A percentile compares a stretch with the other conserved stretches of the same genome.
Evolutionary conservation across 306 rosid species (phyloP).

Genomic region (Ormosia emarginata): DNA sequence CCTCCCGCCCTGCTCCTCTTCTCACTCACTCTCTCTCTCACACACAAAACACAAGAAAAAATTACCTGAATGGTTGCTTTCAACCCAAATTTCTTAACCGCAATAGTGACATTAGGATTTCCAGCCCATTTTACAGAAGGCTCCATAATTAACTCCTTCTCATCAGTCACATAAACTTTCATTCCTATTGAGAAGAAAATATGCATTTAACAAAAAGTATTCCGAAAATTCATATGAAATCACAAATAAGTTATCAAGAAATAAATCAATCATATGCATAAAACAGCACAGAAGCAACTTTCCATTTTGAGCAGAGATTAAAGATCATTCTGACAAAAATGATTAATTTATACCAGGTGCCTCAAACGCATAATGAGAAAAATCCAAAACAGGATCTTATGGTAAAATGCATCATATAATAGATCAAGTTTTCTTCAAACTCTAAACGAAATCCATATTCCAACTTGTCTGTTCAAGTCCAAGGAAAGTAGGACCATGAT

Average conservation of each 20-base stretch:
- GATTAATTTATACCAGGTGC: neutral
- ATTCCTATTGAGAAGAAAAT: conserved; percentile 50
- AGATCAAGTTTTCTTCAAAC: neutral
- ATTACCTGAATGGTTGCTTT: conserved; percentile 78
- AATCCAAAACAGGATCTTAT: neutral
- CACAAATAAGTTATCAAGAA: neutral
- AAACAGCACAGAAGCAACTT: neutral
- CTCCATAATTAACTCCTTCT: conserved; percentile 91
- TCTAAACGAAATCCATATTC: neutral
- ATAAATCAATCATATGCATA: neutral
- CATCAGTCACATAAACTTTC: conserved; percentile 83
- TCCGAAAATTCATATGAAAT: neutral
- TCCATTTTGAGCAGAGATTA: neutral
- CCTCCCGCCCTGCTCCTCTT: neutral
- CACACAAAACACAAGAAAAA: neutral
- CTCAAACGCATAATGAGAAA: neutral
- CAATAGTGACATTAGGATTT: conserved; percentile 72
- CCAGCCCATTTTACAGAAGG: conserved; percentile 84
- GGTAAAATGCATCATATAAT: neutral
- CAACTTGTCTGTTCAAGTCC: neutral
- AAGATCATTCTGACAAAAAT: neutral
- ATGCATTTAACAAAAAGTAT: neutral
- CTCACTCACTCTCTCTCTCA: neutral
- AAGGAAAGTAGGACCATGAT: neutral
- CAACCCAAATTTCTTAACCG: conserved; percentile 71